phyloP scores from a whole-genome alignment of 2,329 filamentous ascomycete species.

The Exophiala aquamarina region DNA sequence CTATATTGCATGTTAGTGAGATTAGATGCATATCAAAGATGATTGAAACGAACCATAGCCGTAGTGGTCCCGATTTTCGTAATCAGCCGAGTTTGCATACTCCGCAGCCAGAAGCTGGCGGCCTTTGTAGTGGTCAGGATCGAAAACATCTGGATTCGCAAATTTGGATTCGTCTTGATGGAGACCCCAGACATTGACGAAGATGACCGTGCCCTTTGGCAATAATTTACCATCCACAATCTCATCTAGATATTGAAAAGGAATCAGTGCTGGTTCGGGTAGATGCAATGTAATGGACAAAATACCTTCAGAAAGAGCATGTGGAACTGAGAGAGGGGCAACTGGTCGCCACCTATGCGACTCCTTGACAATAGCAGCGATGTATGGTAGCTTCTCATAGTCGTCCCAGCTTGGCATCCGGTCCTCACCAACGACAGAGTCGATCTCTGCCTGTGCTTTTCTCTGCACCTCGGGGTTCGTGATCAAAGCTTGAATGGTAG shows the following conservation, averaged over 20 bases:
- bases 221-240: slow-evolving; percentile 51
- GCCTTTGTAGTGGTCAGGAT: slow-evolving; percentile 38
- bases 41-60: slow-evolving; percentile 22
- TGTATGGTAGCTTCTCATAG: slow-evolving; percentile 31
- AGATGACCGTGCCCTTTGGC: slow-evolving; percentile 46
- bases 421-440: slow-evolving; percentile 35
- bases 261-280: not conserved
- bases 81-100: slow-evolving; percentile 35
- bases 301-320: slow-evolving; percentile 46
- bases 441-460: slow-evolving; percentile 45
- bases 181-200: slow-evolving; percentile 47
- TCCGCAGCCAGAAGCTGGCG: slow-evolving; percentile 32
- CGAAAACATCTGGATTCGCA: slow-evolving; percentile 39
- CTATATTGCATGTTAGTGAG: slow-evolving; percentile 30
- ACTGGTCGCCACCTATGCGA: slow-evolving; percentile 41
- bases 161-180: slow-evolving; percentile 43
- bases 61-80: slow-evolving; percentile 36
- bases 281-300: not conserved
- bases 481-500: slow-evolving; percentile 50
- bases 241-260: slow-evolving; percentile 32
- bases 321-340: slow-evolving; percentile 47
- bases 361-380: slow-evolving; percentile 33
- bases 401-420: slow-evolving; percentile 34
- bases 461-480: slow-evolving; percentile 45
- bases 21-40: not conserved